These are phyloP conservation scores for Cadophora malorum DNA, from an alignment of 2,329 filamentous ascomycete genomes.

Conservation along the genomic window DNA sequence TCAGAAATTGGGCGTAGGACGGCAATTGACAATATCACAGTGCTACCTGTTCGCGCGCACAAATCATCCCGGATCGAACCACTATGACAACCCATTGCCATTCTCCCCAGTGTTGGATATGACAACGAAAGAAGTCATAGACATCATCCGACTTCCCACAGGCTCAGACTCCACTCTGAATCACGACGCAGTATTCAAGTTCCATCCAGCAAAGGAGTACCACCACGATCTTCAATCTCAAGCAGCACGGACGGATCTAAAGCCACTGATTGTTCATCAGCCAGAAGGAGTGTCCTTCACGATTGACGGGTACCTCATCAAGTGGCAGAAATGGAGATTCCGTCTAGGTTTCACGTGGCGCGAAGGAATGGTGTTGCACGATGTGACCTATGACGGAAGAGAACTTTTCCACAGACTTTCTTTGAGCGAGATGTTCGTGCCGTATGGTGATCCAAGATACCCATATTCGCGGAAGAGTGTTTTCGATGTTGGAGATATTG, in stretches of 20 bases:
- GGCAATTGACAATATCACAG: conserved; percentile 21
- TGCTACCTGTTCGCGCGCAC: conserved; percentile 38
- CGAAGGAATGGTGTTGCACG: conserved; percentile 66
- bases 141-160: conserved; percentile 38
- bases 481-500: conserved; percentile 73
- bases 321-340: conserved; percentile 68
- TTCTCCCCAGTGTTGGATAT: conserved; percentile 40
- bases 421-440: conserved; percentile 67
- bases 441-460: conserved; percentile 66
- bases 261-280: conserved; percentile 67
- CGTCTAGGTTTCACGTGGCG: conserved; percentile 65
- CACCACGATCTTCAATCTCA: conserved; percentile 37
- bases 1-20: not conserved
- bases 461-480: conserved; percentile 71
- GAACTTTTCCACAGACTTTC: conserved; percentile 64
- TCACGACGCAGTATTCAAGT: conserved; percentile 29
- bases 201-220: conserved; percentile 36
- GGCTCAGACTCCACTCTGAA: conserved; percentile 31
- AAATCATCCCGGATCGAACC: conserved; percentile 38
- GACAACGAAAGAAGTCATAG: conserved; percentile 32
- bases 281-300: conserved; percentile 68
- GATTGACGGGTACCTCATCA: conserved; percentile 49
- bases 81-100: conserved; percentile 39
- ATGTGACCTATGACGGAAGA: conserved; percentile 64
- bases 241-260: conserved; percentile 53